Conservation (phyloP, 1,284 basidiomycete species). For the Puccinia polysora region DNA sequence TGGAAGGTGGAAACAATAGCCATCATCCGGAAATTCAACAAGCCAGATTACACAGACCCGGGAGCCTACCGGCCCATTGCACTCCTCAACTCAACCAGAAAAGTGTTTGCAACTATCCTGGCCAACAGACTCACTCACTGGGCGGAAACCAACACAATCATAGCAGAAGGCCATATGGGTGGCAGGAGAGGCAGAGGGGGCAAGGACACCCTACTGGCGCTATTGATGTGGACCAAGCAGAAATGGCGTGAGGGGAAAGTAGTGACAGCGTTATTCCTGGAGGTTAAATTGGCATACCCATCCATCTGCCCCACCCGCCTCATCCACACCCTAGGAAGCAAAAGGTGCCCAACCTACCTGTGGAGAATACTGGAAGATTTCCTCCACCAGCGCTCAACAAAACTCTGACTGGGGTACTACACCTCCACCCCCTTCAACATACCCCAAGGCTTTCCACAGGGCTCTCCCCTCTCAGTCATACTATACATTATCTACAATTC, state of each 20-base stretch:
- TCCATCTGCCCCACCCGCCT: not conserved
- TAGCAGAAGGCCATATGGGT: conserved; percentile 19
- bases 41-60: conserved; percentile 12
- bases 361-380: not conserved
- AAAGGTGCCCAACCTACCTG: conserved; percentile 17
- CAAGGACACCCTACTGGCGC: not conserved
- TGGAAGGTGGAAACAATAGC: conserved; percentile 12
- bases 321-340: not conserved
- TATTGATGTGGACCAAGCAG: conserved; percentile 2
- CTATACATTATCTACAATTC: conserved; percentile 25
- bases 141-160: not conserved
- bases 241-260: conserved; percentile 23
- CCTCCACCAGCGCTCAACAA: conserved; percentile 3
- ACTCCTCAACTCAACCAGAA: not conserved
- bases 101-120: conserved; percentile 8
- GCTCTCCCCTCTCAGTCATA: conserved; percentile 7
- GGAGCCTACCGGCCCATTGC: conserved; percentile 18
- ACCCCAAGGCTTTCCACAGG: conserved; percentile 17
- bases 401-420: not conserved
- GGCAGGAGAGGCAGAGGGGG: not conserved
- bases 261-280: not conserved
- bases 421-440: not conserved
- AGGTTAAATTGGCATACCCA: conserved; percentile 20
- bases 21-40: conserved; percentile 13
- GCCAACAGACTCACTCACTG: not conserved